Conservation (phyloP, 306 rosid genomes). For the Cicer yamashitae region DNA sequence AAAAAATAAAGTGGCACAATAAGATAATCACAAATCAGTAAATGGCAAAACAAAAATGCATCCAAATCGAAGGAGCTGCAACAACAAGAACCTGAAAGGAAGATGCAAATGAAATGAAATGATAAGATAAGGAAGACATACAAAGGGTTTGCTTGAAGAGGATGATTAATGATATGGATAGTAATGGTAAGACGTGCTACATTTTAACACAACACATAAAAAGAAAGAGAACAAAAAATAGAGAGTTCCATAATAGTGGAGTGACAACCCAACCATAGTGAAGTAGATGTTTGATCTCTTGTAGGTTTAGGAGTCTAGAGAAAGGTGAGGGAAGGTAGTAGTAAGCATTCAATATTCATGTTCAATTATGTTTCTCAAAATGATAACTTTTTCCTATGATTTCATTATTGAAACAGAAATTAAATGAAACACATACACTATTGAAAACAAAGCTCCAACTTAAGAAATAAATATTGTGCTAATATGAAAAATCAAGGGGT, state of each 20-base stretch:
- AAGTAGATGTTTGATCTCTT: constrained; percentile 66
- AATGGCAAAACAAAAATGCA: constrained; percentile 29
- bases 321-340: constrained; percentile 48
- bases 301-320: constrained; percentile 53
- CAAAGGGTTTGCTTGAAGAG: constrained; percentile 32
- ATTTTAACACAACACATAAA: constrained; percentile 52
- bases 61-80: constrained; percentile 4
- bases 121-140: constrained; percentile 21
- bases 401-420: background rate
- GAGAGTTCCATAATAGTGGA: constrained; percentile 32
- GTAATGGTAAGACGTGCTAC: constrained; percentile 54
- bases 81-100: constrained; percentile 2
- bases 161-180: constrained; percentile 40
- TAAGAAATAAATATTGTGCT: constrained; percentile 55
- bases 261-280: constrained; percentile 63
- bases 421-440: background rate
- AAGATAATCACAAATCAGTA: constrained; percentile 27
- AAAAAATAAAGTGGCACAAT: constrained; percentile 6
- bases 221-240: constrained; percentile 11
- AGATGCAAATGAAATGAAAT: constrained; percentile 30
- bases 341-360: constrained; percentile 34
- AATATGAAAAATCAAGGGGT: constrained; percentile 53
- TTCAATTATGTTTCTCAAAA: constrained; percentile 42
- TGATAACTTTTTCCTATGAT: constrained; percentile 26
- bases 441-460: constrained; percentile 54